Base-by-base conservation (phyloP, 192 early-diverging fungal species). In the Coemansia sp. region DNA sequence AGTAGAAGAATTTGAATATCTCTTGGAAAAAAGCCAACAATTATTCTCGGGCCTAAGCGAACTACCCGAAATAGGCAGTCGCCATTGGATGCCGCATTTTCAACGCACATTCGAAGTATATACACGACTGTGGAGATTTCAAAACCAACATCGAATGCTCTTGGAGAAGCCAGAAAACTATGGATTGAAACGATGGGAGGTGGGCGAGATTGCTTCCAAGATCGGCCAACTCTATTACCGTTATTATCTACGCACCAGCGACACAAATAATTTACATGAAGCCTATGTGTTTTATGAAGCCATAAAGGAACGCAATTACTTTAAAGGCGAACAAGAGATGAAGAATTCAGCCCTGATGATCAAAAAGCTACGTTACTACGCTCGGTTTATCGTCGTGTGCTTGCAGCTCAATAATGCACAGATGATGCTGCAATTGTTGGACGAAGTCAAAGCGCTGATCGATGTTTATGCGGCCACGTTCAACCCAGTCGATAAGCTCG, bases 81-180 rank as follows among this genome's bases (percentile, higher is more conserved):
- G 60, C 27, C 67, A 64, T 70, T 91, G 89, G 89, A 81, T 84
- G 66, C 82, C 86, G 17, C 92, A 97, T 69, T 99, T 99, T 57
- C 90, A 96, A 77, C 82, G 92, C 46, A 97, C 96, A 7, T 99
- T 99, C 58, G 95, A 97, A 70, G 90, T 98, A 3, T 99, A 94
- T 67, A 94, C 94, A 8, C 89, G 88, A 80, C 77, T 99, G 5
- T 99, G 96, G 96, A 87, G 89, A 70, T 96, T 92, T 58, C 96
- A 99, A 58, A 92, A 90, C 66, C 72, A 82, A 53, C 84, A 99
- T 65, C 83, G 94, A 38, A 55, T 86, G 11, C 73, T 93, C 1
- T 66, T 99, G 28, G 96, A 97, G 61, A 87, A 88, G 68, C 82
- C 86, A 29, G 87, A 87, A 46, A 85, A 87, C 51, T 94, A 97